These are phyloP conservation scores for Lentinula boryana DNA, from an alignment of 768 basidiomycete species.

Conservation along the genomic window DNA sequence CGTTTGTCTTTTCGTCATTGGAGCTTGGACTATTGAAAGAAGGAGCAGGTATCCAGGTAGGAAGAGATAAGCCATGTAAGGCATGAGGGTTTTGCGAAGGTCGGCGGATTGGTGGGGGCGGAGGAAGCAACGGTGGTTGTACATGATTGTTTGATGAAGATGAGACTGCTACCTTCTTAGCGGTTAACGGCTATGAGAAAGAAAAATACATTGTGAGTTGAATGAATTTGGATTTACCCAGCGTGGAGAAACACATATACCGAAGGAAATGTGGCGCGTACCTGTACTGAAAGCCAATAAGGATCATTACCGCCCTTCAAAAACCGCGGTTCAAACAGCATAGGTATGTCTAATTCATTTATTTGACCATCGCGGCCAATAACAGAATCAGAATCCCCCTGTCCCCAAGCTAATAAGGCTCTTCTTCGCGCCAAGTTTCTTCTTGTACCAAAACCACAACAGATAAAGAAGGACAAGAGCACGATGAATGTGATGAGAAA, in stretches of 20 bases:
- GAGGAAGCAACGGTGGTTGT: background rate
- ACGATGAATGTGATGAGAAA: slow-evolving; percentile 45
- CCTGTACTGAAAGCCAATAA: slow-evolving; percentile 15
- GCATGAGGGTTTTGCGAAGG: slow-evolving; percentile 7
- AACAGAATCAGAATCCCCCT: background rate
- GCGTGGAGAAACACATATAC: background rate
- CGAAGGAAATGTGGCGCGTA: slow-evolving; percentile 2
- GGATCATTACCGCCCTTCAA: slow-evolving; percentile 2
- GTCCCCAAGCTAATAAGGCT: slow-evolving; percentile 6
- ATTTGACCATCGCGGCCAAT: background rate
- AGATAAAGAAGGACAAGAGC: slow-evolving; percentile 44
- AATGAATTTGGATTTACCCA: background rate
- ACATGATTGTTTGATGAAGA: background rate
- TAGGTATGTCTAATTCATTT: background rate
- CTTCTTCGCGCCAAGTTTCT: slow-evolving; percentile 27
- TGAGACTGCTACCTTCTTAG: background rate
- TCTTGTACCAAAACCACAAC: slow-evolving; percentile 43
- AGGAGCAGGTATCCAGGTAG: background rate
- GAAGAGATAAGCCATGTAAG: slow-evolving; percentile 8
- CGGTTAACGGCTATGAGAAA: background rate
- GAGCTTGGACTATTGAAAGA: background rate
- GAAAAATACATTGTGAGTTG: background rate
- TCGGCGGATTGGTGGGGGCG: background rate
- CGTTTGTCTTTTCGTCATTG: background rate
- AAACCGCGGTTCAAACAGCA: slow-evolving; percentile 12